Evolutionary conservation across 1,284 basidiomycete species (phyloP).

Genomic region (Agroathelia rolfsii): DNA sequence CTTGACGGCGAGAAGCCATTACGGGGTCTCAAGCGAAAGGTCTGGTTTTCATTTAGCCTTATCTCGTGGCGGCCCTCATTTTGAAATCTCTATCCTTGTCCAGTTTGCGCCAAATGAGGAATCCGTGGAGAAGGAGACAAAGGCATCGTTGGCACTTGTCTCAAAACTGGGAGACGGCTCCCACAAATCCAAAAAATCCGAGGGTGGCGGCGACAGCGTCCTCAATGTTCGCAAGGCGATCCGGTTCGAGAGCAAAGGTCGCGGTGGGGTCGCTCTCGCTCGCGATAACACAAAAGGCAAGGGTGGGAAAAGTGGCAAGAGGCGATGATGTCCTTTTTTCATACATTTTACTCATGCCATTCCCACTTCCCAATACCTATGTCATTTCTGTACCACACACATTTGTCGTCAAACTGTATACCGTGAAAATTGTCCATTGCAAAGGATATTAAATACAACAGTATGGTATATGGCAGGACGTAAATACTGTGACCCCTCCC

Average conservation of each 20-base stretch:
- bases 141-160: conserved; percentile 65
- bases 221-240: conserved; percentile 86
- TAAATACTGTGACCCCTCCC: no score
- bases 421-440: no score
- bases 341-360: no score
- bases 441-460: no score
- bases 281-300: conserved; percentile 16
- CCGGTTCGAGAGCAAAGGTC: conserved; percentile 61
- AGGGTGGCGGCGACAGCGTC: conserved; percentile 37
- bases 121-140: conserved; percentile 58
- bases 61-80: conserved; percentile 1
- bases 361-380: no score
- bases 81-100: conserved; percentile 3
- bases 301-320: conserved; percentile 13
- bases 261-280: conserved; percentile 50
- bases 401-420: no score
- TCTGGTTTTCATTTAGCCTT: conserved; percentile 24
- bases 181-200: conserved; percentile 50
- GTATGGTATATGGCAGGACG: no score
- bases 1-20: conserved; percentile 87
- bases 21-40: conserved; percentile 89
- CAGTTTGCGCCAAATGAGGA: conserved; percentile 79
- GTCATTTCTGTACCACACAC: no score
- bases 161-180: conserved; percentile 66
- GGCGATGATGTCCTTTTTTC: no score